Evolutionary conservation across 805 yeast species (phyloP).

Genomic region (Kluyveromyces dobzhanskii): DNA sequence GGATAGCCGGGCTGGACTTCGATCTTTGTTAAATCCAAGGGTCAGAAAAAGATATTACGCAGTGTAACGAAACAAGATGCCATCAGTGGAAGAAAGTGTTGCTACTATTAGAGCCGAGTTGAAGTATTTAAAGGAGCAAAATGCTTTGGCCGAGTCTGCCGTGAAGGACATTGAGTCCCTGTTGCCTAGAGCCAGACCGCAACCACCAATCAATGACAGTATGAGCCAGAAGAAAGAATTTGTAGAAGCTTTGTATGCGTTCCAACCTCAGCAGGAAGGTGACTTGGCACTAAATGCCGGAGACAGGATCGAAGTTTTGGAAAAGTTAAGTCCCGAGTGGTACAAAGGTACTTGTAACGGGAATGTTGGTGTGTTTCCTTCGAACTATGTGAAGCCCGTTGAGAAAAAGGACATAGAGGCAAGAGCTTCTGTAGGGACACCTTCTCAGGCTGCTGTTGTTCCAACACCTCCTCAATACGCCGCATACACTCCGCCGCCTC

Average conservation of each 20-base stretch:
- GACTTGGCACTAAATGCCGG: constrained; percentile 63
- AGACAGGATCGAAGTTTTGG: constrained; percentile 59
- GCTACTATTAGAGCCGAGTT: constrained; percentile 70
- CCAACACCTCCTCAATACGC: constrained; percentile 11
- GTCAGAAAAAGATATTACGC: too few relatives aligned
- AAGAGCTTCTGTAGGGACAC: constrained; percentile 11
- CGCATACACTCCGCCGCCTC: constrained; percentile 8
- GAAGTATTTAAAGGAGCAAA: constrained; percentile 68
- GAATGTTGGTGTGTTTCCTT: constrained; percentile 76
- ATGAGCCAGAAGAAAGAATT: constrained; percentile 23
- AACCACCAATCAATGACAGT: constrained; percentile 4
- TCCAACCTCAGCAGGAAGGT: constrained; percentile 62
- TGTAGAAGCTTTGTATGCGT: constrained; percentile 69
- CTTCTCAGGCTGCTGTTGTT: constrained; percentile 21
- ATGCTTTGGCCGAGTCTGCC: constrained; percentile 53
- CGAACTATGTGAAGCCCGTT: constrained; percentile 60
- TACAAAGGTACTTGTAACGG: constrained; percentile 68
- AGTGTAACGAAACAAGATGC: neutral
- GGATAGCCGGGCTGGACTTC: too few relatives aligned
- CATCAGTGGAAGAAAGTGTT: constrained; percentile 20
- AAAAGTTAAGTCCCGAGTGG: constrained; percentile 80
- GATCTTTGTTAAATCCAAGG: too few relatives aligned
- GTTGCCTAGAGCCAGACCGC: constrained; percentile 41
- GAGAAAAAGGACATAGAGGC: neutral
- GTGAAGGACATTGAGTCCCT: constrained; percentile 41